phyloP scores from a whole-genome alignment of 2,329 filamentous ascomycete species.

The Fusarium liriodendri region DNA sequence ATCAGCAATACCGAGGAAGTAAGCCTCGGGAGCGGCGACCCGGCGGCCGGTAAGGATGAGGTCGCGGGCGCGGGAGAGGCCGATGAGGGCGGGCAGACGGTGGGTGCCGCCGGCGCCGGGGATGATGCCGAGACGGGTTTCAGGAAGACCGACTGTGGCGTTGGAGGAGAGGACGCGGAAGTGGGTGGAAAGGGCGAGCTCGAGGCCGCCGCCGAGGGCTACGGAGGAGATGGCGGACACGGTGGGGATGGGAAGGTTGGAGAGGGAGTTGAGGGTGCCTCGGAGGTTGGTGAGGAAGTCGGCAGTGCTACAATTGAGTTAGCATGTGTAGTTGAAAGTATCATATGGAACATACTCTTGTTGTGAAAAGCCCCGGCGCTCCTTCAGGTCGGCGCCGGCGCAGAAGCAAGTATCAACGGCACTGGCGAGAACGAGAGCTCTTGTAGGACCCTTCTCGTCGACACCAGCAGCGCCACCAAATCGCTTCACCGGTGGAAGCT shows the following conservation, averaged over 20 bases:
- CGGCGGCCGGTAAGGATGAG: constrained; percentile 91
- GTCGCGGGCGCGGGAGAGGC: constrained; percentile 84
- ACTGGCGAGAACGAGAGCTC: constrained; percentile 86
- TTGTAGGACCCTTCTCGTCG: constrained; percentile 68
- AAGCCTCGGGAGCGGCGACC: constrained; percentile 85
- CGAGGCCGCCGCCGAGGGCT: constrained; percentile 92
- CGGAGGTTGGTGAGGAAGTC: constrained; percentile 84
- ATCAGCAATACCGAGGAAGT: constrained; percentile 91
- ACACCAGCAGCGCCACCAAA: constrained; percentile 59
- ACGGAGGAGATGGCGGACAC: constrained; percentile 88
- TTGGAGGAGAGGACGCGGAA: constrained; percentile 88
- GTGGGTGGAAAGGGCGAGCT: constrained; percentile 89
- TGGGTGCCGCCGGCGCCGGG: constrained; percentile 95
- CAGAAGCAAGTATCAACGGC: constrained; percentile 91
- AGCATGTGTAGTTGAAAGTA: neutral
- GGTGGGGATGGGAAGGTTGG: constrained; percentile 85
- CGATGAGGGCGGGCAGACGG: constrained; percentile 85
- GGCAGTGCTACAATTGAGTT: constrained; percentile 68
- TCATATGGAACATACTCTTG: constrained; percentile 72
- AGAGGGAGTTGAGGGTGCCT: constrained; percentile 77
- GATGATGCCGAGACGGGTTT: constrained; percentile 93
- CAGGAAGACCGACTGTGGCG: constrained; percentile 84
- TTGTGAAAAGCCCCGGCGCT: constrained; percentile 79
- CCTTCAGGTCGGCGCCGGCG: constrained; percentile 94
- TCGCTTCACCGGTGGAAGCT: constrained; percentile 54